phyloP scores from a whole-genome alignment of 2,329 filamentous ascomycete genomes.

The Macroventuria anomochaeta region DNA sequence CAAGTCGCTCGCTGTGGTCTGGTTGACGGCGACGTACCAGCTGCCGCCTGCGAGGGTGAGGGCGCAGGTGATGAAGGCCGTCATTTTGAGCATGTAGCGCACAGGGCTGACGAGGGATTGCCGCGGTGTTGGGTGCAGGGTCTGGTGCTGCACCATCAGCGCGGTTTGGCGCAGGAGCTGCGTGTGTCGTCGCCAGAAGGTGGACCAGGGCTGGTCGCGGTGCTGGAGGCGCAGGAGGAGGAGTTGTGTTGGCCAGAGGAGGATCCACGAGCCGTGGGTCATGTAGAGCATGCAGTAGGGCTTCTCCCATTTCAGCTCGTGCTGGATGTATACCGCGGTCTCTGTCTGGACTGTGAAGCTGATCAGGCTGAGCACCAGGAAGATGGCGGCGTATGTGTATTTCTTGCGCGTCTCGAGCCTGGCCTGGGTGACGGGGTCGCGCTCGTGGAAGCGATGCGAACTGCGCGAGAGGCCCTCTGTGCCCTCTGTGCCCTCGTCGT shows the following conservation, averaged over 20 bases:
- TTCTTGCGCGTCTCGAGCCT: conserved; percentile 74
- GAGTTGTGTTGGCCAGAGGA: conserved; percentile 88
- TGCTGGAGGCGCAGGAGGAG: conserved; percentile 80
- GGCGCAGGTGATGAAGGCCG: conserved; percentile 80
- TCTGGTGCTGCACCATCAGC: conserved; percentile 85
- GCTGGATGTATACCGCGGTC: conserved; percentile 92
- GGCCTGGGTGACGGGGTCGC: conserved; percentile 71
- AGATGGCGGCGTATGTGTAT: conserved; percentile 86
- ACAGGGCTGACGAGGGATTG: conserved; percentile 60
- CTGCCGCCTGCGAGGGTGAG: conserved; percentile 89
- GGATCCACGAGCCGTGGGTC: conserved; percentile 90
- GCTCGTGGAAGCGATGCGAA: conserved; percentile 70
- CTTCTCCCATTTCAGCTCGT: conserved; percentile 92
- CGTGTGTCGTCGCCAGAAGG: conserved; percentile 82
- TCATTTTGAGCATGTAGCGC: conserved; percentile 79
- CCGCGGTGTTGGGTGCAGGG: conserved; percentile 67
- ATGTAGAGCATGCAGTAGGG: conserved; percentile 99
- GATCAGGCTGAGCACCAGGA: conserved; percentile 80
- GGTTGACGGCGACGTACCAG: conserved; percentile 94
- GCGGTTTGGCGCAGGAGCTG: conserved; percentile 69
- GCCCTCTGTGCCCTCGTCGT: conserved; percentile 45
- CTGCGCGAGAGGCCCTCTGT: conserved; percentile 47
- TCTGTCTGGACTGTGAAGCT: conserved; percentile 95
- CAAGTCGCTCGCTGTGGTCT: conserved; percentile 91
- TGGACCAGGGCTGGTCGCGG: conserved; percentile 76